Conservation (phyloP, 805 yeast species). For the Schizosaccharomyces pombe region ASM294v3 CU329670.1:2310001-2310500, state of each 20-base stretch:
- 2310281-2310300: too few relatives aligned
- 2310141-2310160: neutral
- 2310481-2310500: constrained; percentile 1
- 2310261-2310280: too few relatives aligned
- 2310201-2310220: neutral
- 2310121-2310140: neutral
- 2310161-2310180: neutral
- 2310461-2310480: neutral
- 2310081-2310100: neutral
- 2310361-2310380: neutral
- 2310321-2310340: too few relatives aligned
- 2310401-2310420: constrained; percentile 1
- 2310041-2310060: neutral
- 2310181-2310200: neutral
- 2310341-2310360: neutral
- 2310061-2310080: neutral
- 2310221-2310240: too few relatives aligned
- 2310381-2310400: neutral
- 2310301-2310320: neutral
- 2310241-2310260: too few relatives aligned
- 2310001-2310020: neutral
- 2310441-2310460: neutral
- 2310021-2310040: neutral
- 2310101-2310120: neutral
- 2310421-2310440: neutral